These are phyloP conservation scores for Neostapfia colusana DNA, from an alignment of 176 grass and related monocot genomes.

Conservation along the genomic window DNA sequence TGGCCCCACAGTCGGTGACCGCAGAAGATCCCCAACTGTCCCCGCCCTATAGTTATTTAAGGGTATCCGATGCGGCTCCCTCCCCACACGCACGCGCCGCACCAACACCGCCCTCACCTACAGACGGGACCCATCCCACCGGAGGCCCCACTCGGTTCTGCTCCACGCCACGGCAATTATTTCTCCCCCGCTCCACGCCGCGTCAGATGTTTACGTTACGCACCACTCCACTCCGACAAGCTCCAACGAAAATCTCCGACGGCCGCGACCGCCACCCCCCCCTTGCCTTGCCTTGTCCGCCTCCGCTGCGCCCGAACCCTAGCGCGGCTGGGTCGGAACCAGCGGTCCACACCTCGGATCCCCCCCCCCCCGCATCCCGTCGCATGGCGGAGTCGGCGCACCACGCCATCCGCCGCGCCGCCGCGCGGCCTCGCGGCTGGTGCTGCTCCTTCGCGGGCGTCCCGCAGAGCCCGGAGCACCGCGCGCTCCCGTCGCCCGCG, in stretches of 20 bases:
- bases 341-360: constrained; percentile 12
- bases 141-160: background rate
- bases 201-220: background rate
- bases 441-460: constrained; percentile 68
- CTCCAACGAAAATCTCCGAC: constrained; percentile 27
- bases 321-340: background rate
- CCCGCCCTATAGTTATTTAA: background rate
- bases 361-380: background rate
- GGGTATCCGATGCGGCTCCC: constrained; percentile 16
- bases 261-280: constrained; percentile 22
- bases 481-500: constrained; percentile 9
- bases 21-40: constrained; percentile 26
- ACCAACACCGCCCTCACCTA: background rate
- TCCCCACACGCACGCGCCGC: background rate
- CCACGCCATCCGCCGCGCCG: constrained; percentile 37
- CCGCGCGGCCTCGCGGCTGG: constrained; percentile 52
- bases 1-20: background rate
- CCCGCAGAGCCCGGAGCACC: constrained; percentile 55
- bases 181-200: constrained; percentile 3
- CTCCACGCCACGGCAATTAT: constrained; percentile 29
- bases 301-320: constrained; percentile 11
- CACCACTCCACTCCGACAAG: background rate
- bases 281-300: too few species aligned
- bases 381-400: constrained; percentile 47
- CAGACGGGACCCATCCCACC: background rate